Evolutionary conservation across 2,329 filamentous ascomycete species (phyloP), one percentile per base, ranked within the genome.

Genomic region (Aureobasidium sp.): DNA sequence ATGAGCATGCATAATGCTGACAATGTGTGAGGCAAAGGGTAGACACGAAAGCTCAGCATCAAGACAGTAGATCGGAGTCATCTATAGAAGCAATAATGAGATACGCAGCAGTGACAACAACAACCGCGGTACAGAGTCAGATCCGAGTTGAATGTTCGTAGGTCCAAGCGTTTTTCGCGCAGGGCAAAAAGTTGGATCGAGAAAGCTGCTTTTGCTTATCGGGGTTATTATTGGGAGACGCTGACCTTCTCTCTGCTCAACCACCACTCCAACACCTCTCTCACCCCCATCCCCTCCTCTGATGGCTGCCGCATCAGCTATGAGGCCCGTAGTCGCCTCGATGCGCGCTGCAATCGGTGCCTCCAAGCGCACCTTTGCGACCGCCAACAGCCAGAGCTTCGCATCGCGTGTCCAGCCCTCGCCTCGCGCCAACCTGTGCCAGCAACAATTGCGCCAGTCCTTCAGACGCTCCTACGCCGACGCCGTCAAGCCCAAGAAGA

Each of bases 401-500:
- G 65, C 65, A 52, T 63, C 62, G 58, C 63, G 64, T 48, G 44
- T 24, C 15, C 58, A 53, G 45, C 53, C 61, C 39, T 39, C 39
- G 40, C 53, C 48, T 35, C 57, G 53, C 47, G 31, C 60, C 48
- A 56, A 33, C 53, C 37, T 66, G 58, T 45, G 63, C 52, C 50
- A 54, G 35, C 37, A 31, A 6, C 22, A 66, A 45, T 40, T 68
- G 59, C 64, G 66, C 59, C 64, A 68, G 60, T 62, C 58, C 19
- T 71, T 71, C 64, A 65, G 68, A 58, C 66, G 72, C 61, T 67
- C 66, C 50, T 66, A 74, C 67, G 67, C 72, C 64, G 64, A 73
- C 62, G 67, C 64, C 64, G 57, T 45, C 31, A 64, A 67, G 69
- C 67, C 70, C 56, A 74, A 77, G 71, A 83, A 78, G 73, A 84